These are phyloP conservation scores for Phytophthora brassicae DNA, from an alignment of 352 stramenopile genomes.

Conservation along the genomic window DNA sequence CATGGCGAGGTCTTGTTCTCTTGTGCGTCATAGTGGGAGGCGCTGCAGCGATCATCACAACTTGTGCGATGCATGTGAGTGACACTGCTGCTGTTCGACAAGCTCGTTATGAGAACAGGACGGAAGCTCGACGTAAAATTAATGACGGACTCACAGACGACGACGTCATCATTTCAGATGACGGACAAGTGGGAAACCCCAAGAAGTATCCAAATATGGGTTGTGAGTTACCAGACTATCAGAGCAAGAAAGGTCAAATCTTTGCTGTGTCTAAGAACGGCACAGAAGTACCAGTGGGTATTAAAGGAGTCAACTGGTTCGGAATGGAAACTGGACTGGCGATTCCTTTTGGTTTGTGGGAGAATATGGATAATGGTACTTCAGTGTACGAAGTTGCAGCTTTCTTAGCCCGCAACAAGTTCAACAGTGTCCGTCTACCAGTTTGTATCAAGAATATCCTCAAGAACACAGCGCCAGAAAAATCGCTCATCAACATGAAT, in stretches of 20 bases:
- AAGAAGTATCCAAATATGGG: constrained; percentile 47
- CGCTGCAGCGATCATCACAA: constrained; percentile 48
- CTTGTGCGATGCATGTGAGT: constrained; percentile 31
- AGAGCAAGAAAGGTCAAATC: constrained; percentile 58
- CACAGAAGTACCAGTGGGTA: constrained; percentile 46
- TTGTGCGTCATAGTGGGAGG: constrained; percentile 44
- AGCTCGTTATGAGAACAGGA: constrained; percentile 33
- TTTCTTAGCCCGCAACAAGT: constrained; percentile 68
- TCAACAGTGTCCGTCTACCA: constrained; percentile 59
- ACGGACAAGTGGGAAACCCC: constrained; percentile 52
- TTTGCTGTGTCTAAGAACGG: constrained; percentile 47
- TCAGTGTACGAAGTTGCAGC: constrained; percentile 67
- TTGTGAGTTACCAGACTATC: constrained; percentile 56
- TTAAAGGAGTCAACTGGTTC: constrained; percentile 79
- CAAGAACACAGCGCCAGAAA: constrained; percentile 38
- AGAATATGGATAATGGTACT: constrained; percentile 73
- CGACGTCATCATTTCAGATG: constrained; percentile 40
- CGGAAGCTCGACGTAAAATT: constrained; percentile 35
- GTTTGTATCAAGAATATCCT: constrained; percentile 63
- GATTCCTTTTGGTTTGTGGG: constrained; percentile 70
- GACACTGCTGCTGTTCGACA: constrained; percentile 18
- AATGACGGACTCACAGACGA: constrained; percentile 36
- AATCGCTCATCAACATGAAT: constrained; percentile 52
- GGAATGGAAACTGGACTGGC: constrained; percentile 61
- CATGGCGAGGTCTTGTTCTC: constrained; percentile 55